Base-by-base conservation (phyloP, 1,284 basidiomycete genomes). In the Tilletia setariae region DNA sequence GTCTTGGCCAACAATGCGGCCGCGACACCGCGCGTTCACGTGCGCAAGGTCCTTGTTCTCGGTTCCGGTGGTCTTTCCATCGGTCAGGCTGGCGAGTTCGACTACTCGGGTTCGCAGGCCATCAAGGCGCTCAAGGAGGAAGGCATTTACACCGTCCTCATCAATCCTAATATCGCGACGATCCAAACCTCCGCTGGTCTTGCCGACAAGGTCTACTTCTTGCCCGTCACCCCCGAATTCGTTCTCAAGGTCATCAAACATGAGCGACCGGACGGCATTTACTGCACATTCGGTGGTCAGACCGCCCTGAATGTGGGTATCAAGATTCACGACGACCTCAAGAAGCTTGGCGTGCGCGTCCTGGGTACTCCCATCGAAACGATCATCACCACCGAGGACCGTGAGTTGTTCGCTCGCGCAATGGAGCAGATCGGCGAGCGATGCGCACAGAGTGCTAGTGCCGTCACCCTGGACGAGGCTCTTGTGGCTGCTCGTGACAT, bases 91-190 rank as follows among this genome's bases (percentile, higher is more conserved):
- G 95, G 95, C 76, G 96, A 98, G 84, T 98, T 98, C 84, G 95
- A 98, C 84, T 98, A 98, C 85, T 98, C 94, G 0, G 95, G 96
- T 71, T 95, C 93, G 56, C 95, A 98, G 84, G 95, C 95, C 15
- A 96, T 98, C 88, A 98, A 98, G 85, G 96, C 95, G 9, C 87
- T 98, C 75, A 97, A 98, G 85, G 93, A 94, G 83, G 95, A 98
- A 83, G 95, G 95, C 35, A 97, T 98, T 82, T 98, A 96, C 85
- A 98, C 95, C 64, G 92, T 98, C 83, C 90, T 98, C 81, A 90
- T 98, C 81, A 98, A 98, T 84, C 73, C 95, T 59, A 98, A 98
- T 85, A 98, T 98, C 79, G 95, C 95, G n/a, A 98, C 96, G 47
- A 98, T 98, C 77, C 95, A 96, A 67, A 98, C 95, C 1, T 95